A percentile compares a stretch with the other conserved stretches of the same genome.
phyloP scores from a whole-genome alignment of 192 early-diverging fungal genomes.

The Mortierella claussenii region DNA sequence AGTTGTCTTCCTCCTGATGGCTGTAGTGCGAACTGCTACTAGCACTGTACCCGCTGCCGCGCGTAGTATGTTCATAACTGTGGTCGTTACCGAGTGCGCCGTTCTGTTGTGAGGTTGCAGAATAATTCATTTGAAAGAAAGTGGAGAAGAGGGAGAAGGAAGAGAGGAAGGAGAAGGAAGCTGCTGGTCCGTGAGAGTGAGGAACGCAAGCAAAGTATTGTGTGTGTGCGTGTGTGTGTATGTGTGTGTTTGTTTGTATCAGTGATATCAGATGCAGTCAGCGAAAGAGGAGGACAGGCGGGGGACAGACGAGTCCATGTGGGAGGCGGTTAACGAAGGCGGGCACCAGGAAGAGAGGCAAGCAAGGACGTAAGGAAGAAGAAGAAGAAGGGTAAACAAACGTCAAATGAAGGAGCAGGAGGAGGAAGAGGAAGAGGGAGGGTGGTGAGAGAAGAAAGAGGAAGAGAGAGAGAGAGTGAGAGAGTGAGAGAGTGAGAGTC shows the following conservation, averaged over 20 bases:
- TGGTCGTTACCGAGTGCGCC: background rate
- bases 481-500: background rate
- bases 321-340: background rate
- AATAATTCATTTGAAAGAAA: background rate
- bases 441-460: background rate
- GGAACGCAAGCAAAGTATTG: no score
- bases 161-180: background rate
- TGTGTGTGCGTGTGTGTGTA: background rate
- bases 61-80: background rate
- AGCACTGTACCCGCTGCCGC: background rate
- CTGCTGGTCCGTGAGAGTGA: background rate
- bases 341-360: background rate
- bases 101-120: background rate
- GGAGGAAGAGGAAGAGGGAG: background rate
- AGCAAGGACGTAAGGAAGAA: background rate
- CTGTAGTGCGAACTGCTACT: conserved; percentile 2
- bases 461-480: background rate
- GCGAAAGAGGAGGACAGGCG: no score
- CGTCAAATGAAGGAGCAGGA: background rate
- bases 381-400: background rate
- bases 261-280: no score
- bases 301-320: no score
- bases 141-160: background rate
- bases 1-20: background rate
- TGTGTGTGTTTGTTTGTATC: background rate